Evolutionary conservation across 2,329 filamentous ascomycete species (phyloP).

Genomic region (Sclerotinia minor): DNA sequence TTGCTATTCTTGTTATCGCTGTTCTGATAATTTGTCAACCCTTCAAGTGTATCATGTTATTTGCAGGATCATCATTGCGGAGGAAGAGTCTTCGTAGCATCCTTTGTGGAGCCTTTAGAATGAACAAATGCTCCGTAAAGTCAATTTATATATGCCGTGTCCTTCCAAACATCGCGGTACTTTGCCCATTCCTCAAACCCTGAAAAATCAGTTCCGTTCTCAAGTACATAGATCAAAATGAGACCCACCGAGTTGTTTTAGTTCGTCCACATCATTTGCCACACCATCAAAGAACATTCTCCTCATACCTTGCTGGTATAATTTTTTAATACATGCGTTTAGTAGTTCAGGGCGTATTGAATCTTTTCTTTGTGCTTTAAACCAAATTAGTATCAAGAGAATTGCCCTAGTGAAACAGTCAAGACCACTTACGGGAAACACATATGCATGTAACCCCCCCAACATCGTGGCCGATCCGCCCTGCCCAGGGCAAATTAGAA

Average conservation of each 20-base stretch:
- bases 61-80: background rate
- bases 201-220: conserved; percentile 35
- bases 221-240: background rate
- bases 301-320: conserved; percentile 53
- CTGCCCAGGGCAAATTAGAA: conserved; percentile 57
- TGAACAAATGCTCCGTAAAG: background rate
- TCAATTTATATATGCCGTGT: conserved; percentile 28
- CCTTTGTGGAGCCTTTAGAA: background rate
- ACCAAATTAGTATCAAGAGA: conserved; percentile 22
- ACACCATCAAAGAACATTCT: conserved; percentile 58
- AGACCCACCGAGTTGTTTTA: conserved; percentile 54
- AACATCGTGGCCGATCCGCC: conserved; percentile 51
- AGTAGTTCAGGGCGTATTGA: conserved; percentile 55
- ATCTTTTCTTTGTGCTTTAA: conserved; percentile 42
- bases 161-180: conserved; percentile 57
- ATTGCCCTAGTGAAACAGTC: background rate
- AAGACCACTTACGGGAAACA: conserved; percentile 51
- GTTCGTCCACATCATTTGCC: conserved; percentile 51
- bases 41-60: background rate
- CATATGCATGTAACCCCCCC: conserved; percentile 63
- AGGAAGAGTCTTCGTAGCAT: conserved; percentile 1
- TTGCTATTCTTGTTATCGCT: conserved; percentile 9
- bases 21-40: background rate
- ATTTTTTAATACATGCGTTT: conserved; percentile 51
- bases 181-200: conserved; percentile 60